Percentiles rank a stretch among this genome's conserved stretches.
These are phyloP conservation scores for Eucalyptus guilfoylei DNA, from an alignment of 345 rosid species.

Conservation along the genomic window DNA sequence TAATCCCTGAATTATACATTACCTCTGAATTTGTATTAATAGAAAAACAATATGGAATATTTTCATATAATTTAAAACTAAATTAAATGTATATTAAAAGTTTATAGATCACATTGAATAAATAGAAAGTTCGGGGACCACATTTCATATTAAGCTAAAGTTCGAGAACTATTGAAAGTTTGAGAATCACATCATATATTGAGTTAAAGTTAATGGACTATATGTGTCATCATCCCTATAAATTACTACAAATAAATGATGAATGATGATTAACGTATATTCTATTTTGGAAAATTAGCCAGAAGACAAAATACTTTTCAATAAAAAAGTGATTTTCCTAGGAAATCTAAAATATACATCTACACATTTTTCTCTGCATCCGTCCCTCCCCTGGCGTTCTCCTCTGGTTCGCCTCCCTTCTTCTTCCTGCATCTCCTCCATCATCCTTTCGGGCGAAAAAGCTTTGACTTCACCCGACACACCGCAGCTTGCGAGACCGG, in stretches of 20 bases:
- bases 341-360: not conserved
- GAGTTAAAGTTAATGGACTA: too few relatives aligned
- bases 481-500: not conserved
- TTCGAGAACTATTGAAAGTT: accelerated
- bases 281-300: not conserved
- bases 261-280: not conserved
- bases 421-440: not conserved
- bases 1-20: too few relatives aligned
- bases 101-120: accelerated
- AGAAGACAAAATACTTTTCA: not conserved
- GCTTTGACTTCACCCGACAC: not conserved
- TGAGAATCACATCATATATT: too few relatives aligned
- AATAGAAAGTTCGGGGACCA: accelerated
- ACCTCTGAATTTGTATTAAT: too few relatives aligned
- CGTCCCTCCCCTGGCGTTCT: not conserved
- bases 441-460: not conserved
- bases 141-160: accelerated
- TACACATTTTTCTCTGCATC: not conserved
- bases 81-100: too few relatives aligned
- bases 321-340: not conserved
- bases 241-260: not conserved
- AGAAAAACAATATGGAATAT: accelerated
- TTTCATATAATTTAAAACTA: too few relatives aligned
- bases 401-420: not conserved
- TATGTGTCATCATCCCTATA: too few relatives aligned